Conservation (phyloP, 768 basidiomycete genomes). For the Grammothele lineata region DNA sequence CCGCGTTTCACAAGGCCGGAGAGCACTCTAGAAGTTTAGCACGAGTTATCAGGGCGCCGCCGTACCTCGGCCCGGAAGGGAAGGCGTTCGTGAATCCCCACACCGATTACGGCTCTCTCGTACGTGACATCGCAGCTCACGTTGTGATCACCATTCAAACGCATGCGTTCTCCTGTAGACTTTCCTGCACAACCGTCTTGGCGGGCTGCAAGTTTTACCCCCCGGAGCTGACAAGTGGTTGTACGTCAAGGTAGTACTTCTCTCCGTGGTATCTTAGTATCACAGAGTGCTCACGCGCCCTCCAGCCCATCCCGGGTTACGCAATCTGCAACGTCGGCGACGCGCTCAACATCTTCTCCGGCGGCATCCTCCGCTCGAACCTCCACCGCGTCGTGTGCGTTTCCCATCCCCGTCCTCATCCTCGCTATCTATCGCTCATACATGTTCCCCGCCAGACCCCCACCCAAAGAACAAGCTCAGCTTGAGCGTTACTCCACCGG, state of each 20-base stretch:
- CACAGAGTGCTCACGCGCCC: background rate
- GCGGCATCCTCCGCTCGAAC: slow-evolving; percentile 64
- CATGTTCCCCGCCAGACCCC: slow-evolving; percentile 39
- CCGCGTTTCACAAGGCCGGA: slow-evolving; percentile 22
- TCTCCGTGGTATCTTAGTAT: background rate
- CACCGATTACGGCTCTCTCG: slow-evolving; percentile 34
- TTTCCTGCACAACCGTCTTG: slow-evolving; percentile 65
- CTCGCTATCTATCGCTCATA: background rate
- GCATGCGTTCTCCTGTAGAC: slow-evolving; percentile 34
- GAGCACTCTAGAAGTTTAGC: slow-evolving; percentile 29
- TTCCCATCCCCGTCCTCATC: background rate
- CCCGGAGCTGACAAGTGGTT: slow-evolving; percentile 61
- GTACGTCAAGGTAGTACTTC: slow-evolving; percentile 52
- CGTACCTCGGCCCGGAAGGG: slow-evolving; percentile 15
- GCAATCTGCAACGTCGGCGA: slow-evolving; percentile 43
- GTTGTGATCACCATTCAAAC: background rate
- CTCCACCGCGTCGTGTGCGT: slow-evolving; percentile 58
- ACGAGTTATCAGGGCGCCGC: slow-evolving; percentile 31
- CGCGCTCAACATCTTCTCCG: slow-evolving; percentile 56
- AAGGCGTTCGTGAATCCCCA: slow-evolving; percentile 29
- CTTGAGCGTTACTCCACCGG: slow-evolving; percentile 63
- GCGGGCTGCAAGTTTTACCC: slow-evolving; percentile 65
- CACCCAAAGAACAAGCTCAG: slow-evolving; percentile 51
- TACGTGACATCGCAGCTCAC: slow-evolving; percentile 14
- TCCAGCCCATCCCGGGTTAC: slow-evolving; percentile 29